Evolutionary conservation across 805 yeast genomes (phyloP).

Genomic region (Saturnispora ahearnii): DNA sequence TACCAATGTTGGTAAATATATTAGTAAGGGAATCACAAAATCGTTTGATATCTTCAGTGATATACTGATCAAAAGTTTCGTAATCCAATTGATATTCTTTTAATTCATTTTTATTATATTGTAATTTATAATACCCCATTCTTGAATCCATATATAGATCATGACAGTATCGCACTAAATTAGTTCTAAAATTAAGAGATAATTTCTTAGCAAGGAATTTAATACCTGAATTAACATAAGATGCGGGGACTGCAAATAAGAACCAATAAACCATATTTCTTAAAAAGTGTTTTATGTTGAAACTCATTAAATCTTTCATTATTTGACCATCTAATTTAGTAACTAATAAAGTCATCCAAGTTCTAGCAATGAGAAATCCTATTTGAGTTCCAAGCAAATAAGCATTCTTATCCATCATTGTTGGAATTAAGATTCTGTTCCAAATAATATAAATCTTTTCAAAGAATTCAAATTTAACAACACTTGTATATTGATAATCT

Average conservation of each 20-base stretch:
- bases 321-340: conserved; percentile 90
- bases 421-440: conserved; percentile 69
- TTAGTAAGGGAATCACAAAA: conserved; percentile 77
- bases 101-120: conserved; percentile 41
- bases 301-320: conserved; percentile 79
- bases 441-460: conserved; percentile 69
- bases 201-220: conserved; percentile 68
- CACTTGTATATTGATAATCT: conserved; percentile 1
- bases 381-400: conserved; percentile 61
- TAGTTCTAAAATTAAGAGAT: conserved; percentile 77
- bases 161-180: conserved; percentile 76
- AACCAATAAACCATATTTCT: conserved; percentile 83
- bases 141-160: conserved; percentile 77
- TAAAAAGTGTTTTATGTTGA: conserved; percentile 63
- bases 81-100: conserved; percentile 28
- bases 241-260: conserved; percentile 83
- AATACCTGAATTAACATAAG: conserved; percentile 86
- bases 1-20: conserved; percentile 80
- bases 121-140: conserved; percentile 74
- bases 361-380: conserved; percentile 64
- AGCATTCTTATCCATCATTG: conserved; percentile 56
- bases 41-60: conserved; percentile 74
- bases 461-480: conserved; percentile 49
- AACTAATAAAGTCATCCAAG: conserved; percentile 77
- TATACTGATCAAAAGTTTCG: conserved; percentile 76